phyloP scores from a whole-genome alignment of 371 early-diverging fungal species.

The Apophysomyces ossiformis region DNA sequence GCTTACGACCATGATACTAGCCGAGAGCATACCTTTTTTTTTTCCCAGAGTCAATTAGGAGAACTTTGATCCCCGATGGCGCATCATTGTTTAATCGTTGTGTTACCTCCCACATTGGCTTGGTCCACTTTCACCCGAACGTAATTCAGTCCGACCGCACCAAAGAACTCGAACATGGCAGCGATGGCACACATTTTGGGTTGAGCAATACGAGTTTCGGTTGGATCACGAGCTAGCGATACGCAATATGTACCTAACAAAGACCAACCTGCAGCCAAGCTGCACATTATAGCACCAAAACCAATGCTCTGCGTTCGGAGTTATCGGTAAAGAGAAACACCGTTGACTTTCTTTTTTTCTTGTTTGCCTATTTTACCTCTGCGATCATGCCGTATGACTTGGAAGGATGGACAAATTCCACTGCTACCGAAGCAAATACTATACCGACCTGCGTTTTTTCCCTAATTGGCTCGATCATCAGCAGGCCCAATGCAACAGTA shows the following conservation, averaged over 20 bases:
- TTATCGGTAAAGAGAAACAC: conserved; percentile 6
- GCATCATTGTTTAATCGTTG: background rate
- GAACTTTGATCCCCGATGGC: background rate
- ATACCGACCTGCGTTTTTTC: conserved; percentile 24
- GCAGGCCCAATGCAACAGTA: conserved; percentile 38
- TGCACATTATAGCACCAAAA: conserved; percentile 48
- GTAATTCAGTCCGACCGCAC: conserved; percentile 42
- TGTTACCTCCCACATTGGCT: conserved; percentile 49
- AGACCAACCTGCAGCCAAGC: conserved; percentile 41
- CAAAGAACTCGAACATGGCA: conserved; percentile 34
- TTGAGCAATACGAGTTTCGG: conserved; percentile 28
- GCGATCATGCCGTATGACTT: conserved; percentile 47
- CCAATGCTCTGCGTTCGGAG: conserved; percentile 29
- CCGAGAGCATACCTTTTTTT: conserved; percentile 43
- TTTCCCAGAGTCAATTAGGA: background rate
- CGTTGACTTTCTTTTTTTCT: background rate
- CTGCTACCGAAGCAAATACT: conserved; percentile 44
- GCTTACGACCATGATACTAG: conserved; percentile 46
- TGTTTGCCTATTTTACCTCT: conserved; percentile 28
- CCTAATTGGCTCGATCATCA: conserved; percentile 36
- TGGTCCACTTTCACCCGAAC: conserved; percentile 47
- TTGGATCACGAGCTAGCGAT: conserved; percentile 34
- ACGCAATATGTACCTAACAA: conserved; percentile 43
- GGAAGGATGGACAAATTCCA: conserved; percentile 49
- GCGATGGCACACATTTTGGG: conserved; percentile 35